Conservation (phyloP, 2,329 filamentous ascomycete species). For the Juglanconis juglandina region DNA sequence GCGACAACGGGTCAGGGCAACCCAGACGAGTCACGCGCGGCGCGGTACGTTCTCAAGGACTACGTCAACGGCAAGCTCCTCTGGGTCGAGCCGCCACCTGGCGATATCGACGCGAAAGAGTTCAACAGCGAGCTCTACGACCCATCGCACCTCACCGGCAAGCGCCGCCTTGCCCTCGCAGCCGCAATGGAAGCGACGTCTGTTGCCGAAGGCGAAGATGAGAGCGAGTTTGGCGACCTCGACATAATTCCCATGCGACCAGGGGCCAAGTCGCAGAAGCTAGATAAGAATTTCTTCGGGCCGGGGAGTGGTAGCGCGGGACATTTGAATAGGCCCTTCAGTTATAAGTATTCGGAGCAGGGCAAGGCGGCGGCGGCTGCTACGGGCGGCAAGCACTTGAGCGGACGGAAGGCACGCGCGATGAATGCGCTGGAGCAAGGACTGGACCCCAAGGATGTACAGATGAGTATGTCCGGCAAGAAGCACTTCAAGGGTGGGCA, state of each 20-base stretch:
- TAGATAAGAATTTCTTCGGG: conserved; percentile 90
- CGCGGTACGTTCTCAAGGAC: conserved; percentile 87
- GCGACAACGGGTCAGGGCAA: conserved; percentile 84
- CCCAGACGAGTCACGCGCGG: conserved; percentile 89
- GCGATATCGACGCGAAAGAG: conserved; percentile 63
- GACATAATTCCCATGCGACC: conserved; percentile 48
- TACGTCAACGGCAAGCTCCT: conserved; percentile 96
- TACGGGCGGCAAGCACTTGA: conserved; percentile 59
- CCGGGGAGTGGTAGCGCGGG: conserved; percentile 58
- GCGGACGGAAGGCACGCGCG: conserved; percentile 75
- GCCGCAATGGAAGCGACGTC: conserved; percentile 46
- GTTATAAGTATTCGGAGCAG: conserved; percentile 82
- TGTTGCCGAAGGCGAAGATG: conserved; percentile 30
- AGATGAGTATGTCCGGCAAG: conserved; percentile 61
- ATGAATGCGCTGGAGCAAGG: conserved; percentile 82
- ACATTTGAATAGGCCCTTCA: conserved; percentile 77
- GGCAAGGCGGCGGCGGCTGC: conserved; percentile 43
- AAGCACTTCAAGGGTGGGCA: conserved; percentile 89
- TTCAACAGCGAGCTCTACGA: conserved; percentile 94
- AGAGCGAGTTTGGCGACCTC: conserved; percentile 35
- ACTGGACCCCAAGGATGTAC: conserved; percentile 75
- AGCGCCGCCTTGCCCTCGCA: conserved; percentile 66
- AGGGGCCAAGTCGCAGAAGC: conserved; percentile 69
- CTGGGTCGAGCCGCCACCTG: conserved; percentile 83
- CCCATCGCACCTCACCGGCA: conserved; percentile 73